A percentile compares a stretch with the other conserved stretches of the same genome.
These are phyloP conservation scores for Aspergillus puulaauensis DNA, from an alignment of 2,329 filamentous ascomycete species.

Conservation along the genomic window DNA sequence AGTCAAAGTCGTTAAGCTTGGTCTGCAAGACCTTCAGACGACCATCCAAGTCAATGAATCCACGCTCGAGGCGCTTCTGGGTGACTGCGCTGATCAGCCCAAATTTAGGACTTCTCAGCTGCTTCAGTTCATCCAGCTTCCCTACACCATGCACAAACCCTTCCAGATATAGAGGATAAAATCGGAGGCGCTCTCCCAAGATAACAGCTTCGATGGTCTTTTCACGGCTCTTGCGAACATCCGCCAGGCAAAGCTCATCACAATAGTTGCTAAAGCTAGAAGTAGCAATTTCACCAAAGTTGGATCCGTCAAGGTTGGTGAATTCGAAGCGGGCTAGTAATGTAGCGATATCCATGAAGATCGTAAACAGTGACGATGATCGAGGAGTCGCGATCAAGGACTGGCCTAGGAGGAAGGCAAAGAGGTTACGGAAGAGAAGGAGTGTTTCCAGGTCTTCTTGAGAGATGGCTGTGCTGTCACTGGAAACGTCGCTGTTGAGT, in stretches of 20 bases:
- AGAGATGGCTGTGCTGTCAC: constrained; percentile 32
- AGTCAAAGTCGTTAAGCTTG: constrained; percentile 84
- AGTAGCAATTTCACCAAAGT: constrained; percentile 61
- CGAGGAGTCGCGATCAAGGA: constrained; percentile 59
- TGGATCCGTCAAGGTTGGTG: constrained; percentile 61
- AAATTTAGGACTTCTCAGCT: constrained; percentile 68
- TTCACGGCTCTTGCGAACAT: constrained; percentile 78
- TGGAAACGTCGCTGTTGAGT: constrained; percentile 51
- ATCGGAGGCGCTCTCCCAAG: constrained; percentile 85
- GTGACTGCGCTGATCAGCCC: constrained; percentile 69
- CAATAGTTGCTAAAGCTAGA: constrained; percentile 60
- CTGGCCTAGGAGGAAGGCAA: constrained; percentile 63
- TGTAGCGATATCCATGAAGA: constrained; percentile 61
- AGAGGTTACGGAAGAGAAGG: constrained; percentile 61
- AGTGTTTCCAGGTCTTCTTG: constrained; percentile 57
- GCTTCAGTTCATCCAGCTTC: constrained; percentile 72
- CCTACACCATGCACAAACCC: constrained; percentile 89
- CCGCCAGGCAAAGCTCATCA: constrained; percentile 72
- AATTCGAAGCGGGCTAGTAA: constrained; percentile 60
- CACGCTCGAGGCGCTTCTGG: constrained; percentile 75
- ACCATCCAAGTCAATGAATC: constrained; percentile 74
- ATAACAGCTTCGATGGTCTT: constrained; percentile 87
- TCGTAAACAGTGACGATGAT: constrained; percentile 56
- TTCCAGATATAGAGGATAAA: constrained; percentile 79
- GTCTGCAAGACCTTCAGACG: constrained; percentile 69